phyloP scores from a whole-genome alignment of 2,329 filamentous ascomycete species.

The Hymenoscyphus salicellus region DNA sequence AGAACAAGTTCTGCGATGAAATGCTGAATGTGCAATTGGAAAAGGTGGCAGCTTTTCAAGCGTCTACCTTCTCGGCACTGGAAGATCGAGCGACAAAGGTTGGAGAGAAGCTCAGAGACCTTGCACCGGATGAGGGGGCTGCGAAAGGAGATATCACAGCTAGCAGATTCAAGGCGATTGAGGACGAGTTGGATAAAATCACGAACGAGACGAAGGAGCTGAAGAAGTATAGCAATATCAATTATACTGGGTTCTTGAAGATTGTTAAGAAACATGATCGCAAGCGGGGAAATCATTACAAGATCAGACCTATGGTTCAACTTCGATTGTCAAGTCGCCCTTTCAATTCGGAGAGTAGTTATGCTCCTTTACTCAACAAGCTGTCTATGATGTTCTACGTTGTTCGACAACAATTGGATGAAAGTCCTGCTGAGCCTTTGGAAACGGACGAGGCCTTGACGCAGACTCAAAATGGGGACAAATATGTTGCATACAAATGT shows the following conservation, averaged over 20 bases:
- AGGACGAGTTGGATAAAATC: conserved; percentile 79
- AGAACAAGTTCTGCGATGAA: conserved; percentile 91
- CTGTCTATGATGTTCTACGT: conserved; percentile 96
- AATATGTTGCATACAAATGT: conserved; percentile 86
- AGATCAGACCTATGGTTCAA: conserved; percentile 86
- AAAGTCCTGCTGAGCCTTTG: conserved; percentile 41
- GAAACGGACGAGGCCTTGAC: conserved; percentile 42
- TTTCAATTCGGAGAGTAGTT: conserved; percentile 89
- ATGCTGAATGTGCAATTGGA: conserved; percentile 92
- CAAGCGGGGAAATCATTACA: conserved; percentile 81
- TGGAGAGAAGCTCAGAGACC: conserved; percentile 73
- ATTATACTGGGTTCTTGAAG: conserved; percentile 97
- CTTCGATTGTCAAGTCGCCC: conserved; percentile 82
- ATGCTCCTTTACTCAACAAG: conserved; percentile 83
- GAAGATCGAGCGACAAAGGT: conserved; percentile 53
- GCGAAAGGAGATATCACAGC: conserved; percentile 48
- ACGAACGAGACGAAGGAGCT: conserved; percentile 89
- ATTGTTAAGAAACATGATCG: conserved; percentile 99
- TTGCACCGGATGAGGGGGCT: conserved; percentile 62
- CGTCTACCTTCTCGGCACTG: conserved; percentile 63
- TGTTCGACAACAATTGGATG: conserved; percentile 78
- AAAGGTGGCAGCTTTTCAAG: conserved; percentile 89
- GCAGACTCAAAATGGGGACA: conserved; percentile 63
- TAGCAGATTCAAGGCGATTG: conserved; percentile 64
- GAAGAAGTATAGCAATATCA: conserved; percentile 92